Evolutionary conservation across 2,329 filamentous ascomycete genomes (phyloP).

Genomic region (Fusarium poae): DNA sequence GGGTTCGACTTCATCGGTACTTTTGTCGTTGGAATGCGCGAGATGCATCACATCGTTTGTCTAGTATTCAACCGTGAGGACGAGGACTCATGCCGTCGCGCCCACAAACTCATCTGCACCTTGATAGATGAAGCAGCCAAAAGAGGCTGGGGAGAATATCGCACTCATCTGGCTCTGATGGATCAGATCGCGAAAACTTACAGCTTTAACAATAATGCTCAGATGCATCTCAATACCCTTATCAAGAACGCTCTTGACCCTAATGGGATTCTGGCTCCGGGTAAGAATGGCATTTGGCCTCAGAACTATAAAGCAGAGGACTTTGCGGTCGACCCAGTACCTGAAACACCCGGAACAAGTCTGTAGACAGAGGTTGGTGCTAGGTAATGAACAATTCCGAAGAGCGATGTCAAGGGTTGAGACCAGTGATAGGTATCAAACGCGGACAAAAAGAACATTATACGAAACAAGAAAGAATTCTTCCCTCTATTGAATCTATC

Average conservation of each 20-base stretch:
- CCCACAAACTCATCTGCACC: constrained; percentile 18
- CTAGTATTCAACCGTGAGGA: constrained; percentile 33
- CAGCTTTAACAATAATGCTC: constrained; percentile 34
- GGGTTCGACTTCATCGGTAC: constrained; percentile 42
- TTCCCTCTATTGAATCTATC: no score
- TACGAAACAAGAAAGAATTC: no score
- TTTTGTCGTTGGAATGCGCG: constrained; percentile 36
- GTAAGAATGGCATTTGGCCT: constrained; percentile 39
- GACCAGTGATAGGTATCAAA: no score
- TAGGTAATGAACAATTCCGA: no score
- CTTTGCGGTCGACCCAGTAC: no score
- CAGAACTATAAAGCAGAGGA: no score
- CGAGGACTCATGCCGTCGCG: constrained; percentile 26
- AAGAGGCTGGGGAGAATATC: constrained; percentile 39
- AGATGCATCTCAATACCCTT: constrained; percentile 23
- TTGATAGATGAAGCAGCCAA: constrained; percentile 34
- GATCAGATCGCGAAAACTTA: constrained; percentile 40
- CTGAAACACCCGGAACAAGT: no score
- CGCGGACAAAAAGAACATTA: no score
- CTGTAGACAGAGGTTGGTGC: no score
- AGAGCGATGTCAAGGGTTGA: no score
- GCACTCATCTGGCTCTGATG: constrained; percentile 36
- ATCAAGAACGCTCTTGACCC: constrained; percentile 38
- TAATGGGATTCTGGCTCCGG: constrained; percentile 37
- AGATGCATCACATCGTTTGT: constrained; percentile 41